Evolutionary conservation across 1,139 yeast genomes (phyloP), one percentile per base, ranked within the genome.

Genomic region (Diutina rugosa): DNA sequence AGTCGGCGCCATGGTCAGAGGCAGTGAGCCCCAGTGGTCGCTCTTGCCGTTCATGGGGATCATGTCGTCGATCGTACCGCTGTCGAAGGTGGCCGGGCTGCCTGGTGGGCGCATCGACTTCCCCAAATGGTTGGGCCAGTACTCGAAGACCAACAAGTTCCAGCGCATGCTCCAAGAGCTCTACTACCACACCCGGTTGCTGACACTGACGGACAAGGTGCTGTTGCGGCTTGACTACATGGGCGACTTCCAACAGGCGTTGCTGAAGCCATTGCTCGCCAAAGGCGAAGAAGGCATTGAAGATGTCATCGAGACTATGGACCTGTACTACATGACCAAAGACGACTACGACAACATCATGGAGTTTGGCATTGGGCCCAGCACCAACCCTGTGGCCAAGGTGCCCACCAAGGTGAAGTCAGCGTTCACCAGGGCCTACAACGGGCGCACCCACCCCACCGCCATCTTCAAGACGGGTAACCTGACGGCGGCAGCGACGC

Each of bases 21-120:
- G 96, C 49, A 81, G 95, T 55, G 97, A 91, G 64, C 99, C 93
- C 69, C 91, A 89, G 64, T 95, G 99, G 99, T 83, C 95, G 61
- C 76, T 95, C 61, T 79, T 95, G 74, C 99, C 99, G 3, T 79
- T 90, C 63, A 97, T 91, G 70, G 98, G 93, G 0, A 79, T 90
- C 3, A 76, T 88, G 78, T 91, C 98, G 0, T 82, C 96, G 0
- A 90, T 95, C 14, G 74, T 82, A 51, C 99, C 99, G 0, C 77
- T 90, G 0, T 83, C 83, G 55, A 80, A 77, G 60, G 84, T 90
- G 18, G 86, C 90, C 12, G 99, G 99, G 2, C 21, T 7, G 12
- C 6, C 35, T 26, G 86, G 86, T 9, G 76, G 96, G 62, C 51
- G 30, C 14, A 82, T 85, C 58, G 84, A 82, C 69, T 95, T 95